These are phyloP conservation scores for Emydomyces testavorans DNA, from an alignment of 2,329 filamentous ascomycete genomes.

Conservation along the genomic window DNA sequence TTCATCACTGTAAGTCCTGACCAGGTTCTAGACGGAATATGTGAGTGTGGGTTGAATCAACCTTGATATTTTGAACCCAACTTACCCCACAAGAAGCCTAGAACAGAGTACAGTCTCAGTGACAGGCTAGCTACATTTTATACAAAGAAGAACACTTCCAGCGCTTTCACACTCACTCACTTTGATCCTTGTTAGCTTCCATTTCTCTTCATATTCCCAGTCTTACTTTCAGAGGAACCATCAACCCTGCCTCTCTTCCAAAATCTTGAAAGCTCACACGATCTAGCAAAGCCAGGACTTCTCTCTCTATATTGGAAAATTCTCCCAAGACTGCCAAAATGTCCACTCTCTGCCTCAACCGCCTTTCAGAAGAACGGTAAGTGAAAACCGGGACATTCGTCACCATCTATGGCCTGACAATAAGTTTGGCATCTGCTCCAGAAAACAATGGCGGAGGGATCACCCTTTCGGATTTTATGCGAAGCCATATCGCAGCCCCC, in stretches of 20 bases:
- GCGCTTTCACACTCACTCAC: background rate
- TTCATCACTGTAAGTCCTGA: no score
- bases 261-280: background rate
- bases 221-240: no score
- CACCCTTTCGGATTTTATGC: conserved; percentile 98
- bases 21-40: no score
- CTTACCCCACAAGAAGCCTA: background rate
- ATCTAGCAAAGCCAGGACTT: no score
- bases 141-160: background rate
- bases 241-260: background rate
- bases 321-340: background rate
- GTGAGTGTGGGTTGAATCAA: no score
- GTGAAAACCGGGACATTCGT: background rate
- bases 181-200: background rate
- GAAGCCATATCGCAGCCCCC: conserved; percentile 65
- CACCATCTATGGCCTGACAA: background rate
- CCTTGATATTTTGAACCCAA: background rate
- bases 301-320: background rate
- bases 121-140: no score
- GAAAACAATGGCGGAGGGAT: conserved; percentile 93
- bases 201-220: background rate
- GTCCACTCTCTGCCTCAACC: conserved; percentile 63
- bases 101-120: background rate
- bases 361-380: conserved; percentile 78
- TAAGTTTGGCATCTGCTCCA: conserved; percentile 28